Conservation (phyloP, 352 stramenopile genomes). For the Peronospora destructor region DNA sequence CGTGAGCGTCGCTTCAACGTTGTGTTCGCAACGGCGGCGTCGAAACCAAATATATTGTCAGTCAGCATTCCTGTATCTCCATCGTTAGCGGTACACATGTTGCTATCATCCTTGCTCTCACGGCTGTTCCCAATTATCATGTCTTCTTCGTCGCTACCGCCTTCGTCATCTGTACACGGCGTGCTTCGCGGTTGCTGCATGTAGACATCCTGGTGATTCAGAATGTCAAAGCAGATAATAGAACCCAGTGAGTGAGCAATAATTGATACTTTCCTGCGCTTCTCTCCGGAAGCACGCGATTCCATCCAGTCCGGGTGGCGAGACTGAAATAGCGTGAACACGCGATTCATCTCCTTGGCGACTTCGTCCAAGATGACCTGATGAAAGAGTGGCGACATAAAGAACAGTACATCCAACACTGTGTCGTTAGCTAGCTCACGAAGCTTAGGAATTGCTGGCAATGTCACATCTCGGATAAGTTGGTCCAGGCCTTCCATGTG, state of each 20-base stretch:
- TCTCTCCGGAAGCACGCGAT: slow-evolving; percentile 7
- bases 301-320: slow-evolving; percentile 48
- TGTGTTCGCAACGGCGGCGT: slow-evolving; percentile 20
- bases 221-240: slow-evolving; percentile 90
- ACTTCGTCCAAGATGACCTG: slow-evolving; percentile 89
- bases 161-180: slow-evolving; percentile 32
- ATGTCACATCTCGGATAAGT: slow-evolving; percentile 66
- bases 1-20: slow-evolving; percentile 34
- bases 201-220: slow-evolving; percentile 61
- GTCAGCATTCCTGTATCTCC: slow-evolving; percentile 1
- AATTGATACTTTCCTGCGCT: slow-evolving; percentile 78
- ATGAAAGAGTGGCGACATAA: slow-evolving; percentile 90
- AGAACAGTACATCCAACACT: slow-evolving; percentile 88
- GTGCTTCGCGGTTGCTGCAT: slow-evolving; percentile 27
- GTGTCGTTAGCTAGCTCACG: slow-evolving; percentile 90
- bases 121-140: slow-evolving; percentile 11
- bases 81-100: slow-evolving; percentile 16
- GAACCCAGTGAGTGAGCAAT: slow-evolving; percentile 84
- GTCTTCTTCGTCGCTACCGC: slow-evolving; percentile 33
- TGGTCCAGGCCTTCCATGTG: slow-evolving; percentile 67
- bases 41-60: slow-evolving; percentile 32
- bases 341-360: slow-evolving; percentile 87
- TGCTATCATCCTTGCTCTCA: slow-evolving; percentile 16
- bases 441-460: slow-evolving; percentile 87
- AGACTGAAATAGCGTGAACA: slow-evolving; percentile 69